phyloP scores from a whole-genome alignment of 1,284 basidiomycete species.

The Trametes hirsuta region DNA sequence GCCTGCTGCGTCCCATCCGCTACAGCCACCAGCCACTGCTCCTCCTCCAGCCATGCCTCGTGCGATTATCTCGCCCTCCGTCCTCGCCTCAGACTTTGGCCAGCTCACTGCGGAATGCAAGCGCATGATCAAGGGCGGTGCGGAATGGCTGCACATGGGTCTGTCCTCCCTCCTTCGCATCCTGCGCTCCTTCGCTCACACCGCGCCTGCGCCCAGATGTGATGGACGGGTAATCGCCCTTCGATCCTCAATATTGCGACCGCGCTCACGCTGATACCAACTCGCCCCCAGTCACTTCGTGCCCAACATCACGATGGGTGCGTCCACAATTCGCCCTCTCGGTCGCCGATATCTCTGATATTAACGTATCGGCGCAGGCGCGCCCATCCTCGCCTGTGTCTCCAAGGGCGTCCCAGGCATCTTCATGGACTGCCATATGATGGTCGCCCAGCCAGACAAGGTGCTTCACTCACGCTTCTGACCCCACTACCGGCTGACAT shows the following conservation, averaged over 20 bases:
- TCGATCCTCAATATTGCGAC: neutral
- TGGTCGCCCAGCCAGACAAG: slow-evolving; percentile 94
- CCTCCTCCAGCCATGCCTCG: slow-evolving; percentile 60
- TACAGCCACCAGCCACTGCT: neutral
- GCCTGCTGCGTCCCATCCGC: neutral
- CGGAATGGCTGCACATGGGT: slow-evolving; percentile 98
- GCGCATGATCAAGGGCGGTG: slow-evolving; percentile 89
- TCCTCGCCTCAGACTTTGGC: slow-evolving; percentile 94
- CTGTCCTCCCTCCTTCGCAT: slow-evolving; percentile 32
- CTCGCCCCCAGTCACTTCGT: slow-evolving; percentile 83
- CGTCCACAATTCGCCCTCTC: slow-evolving; percentile 25
- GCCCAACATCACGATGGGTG: slow-evolving; percentile 97
- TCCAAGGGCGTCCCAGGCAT: slow-evolving; percentile 89
- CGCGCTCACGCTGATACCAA: slow-evolving; percentile 15
- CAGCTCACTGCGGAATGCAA: slow-evolving; percentile 91
- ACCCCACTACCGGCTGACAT: neutral
- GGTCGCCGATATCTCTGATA: slow-evolving; percentile 22
- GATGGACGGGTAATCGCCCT: slow-evolving; percentile 83
- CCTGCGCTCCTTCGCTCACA: neutral
- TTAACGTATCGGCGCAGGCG: slow-evolving; percentile 54
- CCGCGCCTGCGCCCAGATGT: slow-evolving; percentile 65
- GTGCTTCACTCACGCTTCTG: slow-evolving; percentile 42
- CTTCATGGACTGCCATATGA: slow-evolving; percentile 99
- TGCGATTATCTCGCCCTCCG: slow-evolving; percentile 89
- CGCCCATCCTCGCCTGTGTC: slow-evolving; percentile 90